Evolutionary conservation across 2,329 filamentous ascomycete genomes (phyloP), one percentile per base, ranked within the genome.

Genomic region (Colletotrichum sansevieriae): DNA sequence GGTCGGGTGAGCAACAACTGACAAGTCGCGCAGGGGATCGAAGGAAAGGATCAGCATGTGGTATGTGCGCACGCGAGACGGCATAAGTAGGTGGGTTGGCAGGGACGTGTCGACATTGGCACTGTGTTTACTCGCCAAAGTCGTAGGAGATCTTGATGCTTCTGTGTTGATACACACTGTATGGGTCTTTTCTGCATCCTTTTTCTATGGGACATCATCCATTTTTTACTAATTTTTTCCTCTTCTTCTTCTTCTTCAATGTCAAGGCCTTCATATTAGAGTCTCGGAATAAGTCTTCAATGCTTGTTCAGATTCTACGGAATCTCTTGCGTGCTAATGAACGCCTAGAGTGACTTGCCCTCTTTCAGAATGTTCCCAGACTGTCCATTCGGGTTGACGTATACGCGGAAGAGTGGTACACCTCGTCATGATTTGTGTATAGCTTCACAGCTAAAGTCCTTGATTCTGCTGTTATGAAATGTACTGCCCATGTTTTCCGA

Each of bases 181-280:
- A 29, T 11, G 22, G 58, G 43, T 22, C 58, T 46, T 33, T 35
- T 13, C 25, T 22, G 98, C 85, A 59, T 88, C 88, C 76, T 92
- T 91, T 51, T 95, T 94, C 76, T 98, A 98, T 49, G 89, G 86
- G 80, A 97, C 94, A 65, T 93, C 70, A 90, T 88, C 56, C 92
- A 91, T 37, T 39, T 18, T 58, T 66, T 46, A 10, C 37, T 37
- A 9, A 2, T 2, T 68, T 70, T 77, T n/a, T n/a, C n/a, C n/a
- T n/a, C n/a, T n/a, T 82, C 83, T 85, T 82, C 83, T 85, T 82
- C 82, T 79, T 81, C 84, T 82, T 86, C 85, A 95, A 93, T 93
- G 90, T 93, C 89, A 88, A 85, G 90, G 91, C 94, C 91, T 92
- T 91, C 89, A 92, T 93, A 92, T 95, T 98, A 98, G 96, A 99